Conservation (phyloP, 352 stramenopile species). For the Phytophthora multivora region DNA sequence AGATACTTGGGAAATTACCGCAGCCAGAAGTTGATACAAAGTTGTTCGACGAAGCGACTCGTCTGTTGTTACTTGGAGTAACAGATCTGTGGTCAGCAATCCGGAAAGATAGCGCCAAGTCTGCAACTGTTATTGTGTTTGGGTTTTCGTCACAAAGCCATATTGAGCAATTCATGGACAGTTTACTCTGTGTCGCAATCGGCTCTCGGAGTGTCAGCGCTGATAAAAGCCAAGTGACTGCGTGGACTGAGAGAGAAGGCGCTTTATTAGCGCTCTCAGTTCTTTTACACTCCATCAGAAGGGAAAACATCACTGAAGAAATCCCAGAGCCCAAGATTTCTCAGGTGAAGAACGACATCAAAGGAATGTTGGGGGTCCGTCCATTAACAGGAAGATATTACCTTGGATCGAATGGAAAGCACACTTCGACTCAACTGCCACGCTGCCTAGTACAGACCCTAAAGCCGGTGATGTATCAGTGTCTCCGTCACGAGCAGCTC, state of each 20-base stretch:
- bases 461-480: slow-evolving; percentile 59
- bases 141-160: slow-evolving; percentile 29
- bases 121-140: slow-evolving; percentile 28
- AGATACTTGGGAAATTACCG: slow-evolving; percentile 19
- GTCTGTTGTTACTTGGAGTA: slow-evolving; percentile 49
- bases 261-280: slow-evolving; percentile 45
- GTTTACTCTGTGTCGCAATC: slow-evolving; percentile 43
- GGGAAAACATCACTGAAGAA: not conserved
- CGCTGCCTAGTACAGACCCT: slow-evolving; percentile 38
- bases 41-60: slow-evolving; percentile 30
- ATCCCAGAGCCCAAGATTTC: slow-evolving; percentile 11
- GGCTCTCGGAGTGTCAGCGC: slow-evolving; percentile 28
- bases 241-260: slow-evolving; percentile 56
- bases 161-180: slow-evolving; percentile 50
- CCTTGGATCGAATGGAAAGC: slow-evolving; percentile 25
- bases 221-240: slow-evolving; percentile 28
- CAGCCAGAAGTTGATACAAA: slow-evolving; percentile 12
- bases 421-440: slow-evolving; percentile 28
- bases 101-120: slow-evolving; percentile 51
- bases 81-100: slow-evolving; percentile 78
- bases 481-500: slow-evolving; percentile 61
- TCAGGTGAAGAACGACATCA: slow-evolving; percentile 39
- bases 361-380: slow-evolving; percentile 16
- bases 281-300: slow-evolving; percentile 41
- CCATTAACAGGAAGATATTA: slow-evolving; percentile 23